Conservation (phyloP, 805 yeast species). For the Diddensiella caesifluorescens region DNA sequence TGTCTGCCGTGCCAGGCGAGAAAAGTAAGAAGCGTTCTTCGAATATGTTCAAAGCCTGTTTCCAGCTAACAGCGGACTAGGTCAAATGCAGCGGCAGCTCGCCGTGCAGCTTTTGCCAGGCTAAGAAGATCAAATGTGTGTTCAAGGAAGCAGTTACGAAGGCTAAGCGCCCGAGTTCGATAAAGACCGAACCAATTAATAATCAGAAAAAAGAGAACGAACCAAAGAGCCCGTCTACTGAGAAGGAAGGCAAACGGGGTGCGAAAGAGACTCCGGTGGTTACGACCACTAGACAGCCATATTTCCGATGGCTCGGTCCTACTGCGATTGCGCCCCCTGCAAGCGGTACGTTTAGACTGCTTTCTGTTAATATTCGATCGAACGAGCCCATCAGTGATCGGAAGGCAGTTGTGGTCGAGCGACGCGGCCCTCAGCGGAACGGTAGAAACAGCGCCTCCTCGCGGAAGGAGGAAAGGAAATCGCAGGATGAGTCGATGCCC, state of each 20-base stretch:
- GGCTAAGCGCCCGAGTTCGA: background rate
- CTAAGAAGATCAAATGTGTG: constrained; percentile 18
- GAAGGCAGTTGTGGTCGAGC: constrained; percentile 13
- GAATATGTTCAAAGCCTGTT: background rate
- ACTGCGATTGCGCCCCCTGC: constrained; percentile 30
- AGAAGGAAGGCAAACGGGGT: constrained; percentile 1
- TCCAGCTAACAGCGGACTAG: constrained; percentile 9
- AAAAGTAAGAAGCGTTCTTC: constrained; percentile 17
- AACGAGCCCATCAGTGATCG: constrained; percentile 11
- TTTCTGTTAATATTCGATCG: constrained; percentile 25
- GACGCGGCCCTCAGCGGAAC: constrained; percentile 1
- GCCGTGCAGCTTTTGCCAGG: constrained; percentile 22
- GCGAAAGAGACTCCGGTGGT: background rate
- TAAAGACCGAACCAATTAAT: background rate
- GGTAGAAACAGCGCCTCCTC: background rate
- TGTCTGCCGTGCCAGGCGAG: constrained; percentile 22
- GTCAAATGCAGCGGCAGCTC: constrained; percentile 24
- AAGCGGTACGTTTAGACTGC: constrained; percentile 25
- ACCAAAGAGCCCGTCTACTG: constrained; percentile 3
- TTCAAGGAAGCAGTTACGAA: constrained; percentile 10
- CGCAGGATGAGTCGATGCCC: background rate
- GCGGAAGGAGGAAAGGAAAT: background rate
- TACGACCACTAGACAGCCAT: constrained; percentile 25
- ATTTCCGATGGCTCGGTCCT: constrained; percentile 30
- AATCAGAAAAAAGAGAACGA: constrained; percentile 3